Evolutionary conservation across 2,329 filamentous ascomycete genomes (phyloP).

Genomic region (Colletotrichum melonis): DNA sequence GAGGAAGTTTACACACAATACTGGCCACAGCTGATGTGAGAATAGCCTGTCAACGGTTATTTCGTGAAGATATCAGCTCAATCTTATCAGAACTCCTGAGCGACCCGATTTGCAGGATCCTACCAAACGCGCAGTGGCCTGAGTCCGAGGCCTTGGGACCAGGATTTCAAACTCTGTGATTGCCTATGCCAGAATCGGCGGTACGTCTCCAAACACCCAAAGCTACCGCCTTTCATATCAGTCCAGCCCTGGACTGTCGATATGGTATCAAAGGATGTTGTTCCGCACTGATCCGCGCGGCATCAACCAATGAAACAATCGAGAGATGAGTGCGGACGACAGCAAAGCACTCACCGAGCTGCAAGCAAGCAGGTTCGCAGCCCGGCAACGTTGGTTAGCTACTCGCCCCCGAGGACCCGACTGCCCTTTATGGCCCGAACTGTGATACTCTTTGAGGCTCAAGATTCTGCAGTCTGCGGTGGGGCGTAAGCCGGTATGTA

Average conservation of each 20-base stretch:
- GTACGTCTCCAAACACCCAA: background rate
- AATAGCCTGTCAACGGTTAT: background rate
- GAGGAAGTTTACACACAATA: background rate
- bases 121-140: background rate
- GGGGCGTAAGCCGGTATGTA: constrained; percentile 25
- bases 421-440: constrained; percentile 7
- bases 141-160: constrained; percentile 10
- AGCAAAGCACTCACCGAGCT: constrained; percentile 16
- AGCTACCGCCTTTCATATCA: background rate
- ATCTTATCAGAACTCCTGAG: background rate
- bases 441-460: constrained; percentile 23
- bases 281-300: constrained; percentile 19
- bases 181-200: background rate
- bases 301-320: constrained; percentile 26
- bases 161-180: background rate
- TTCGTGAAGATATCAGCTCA: background rate
- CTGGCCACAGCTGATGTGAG: background rate
- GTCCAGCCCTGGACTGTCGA: constrained; percentile 8
- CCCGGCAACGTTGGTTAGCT: background rate
- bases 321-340: constrained; percentile 12
- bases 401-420: background rate
- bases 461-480: constrained; percentile 14
- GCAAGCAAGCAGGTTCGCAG: constrained; percentile 7
- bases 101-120: background rate
- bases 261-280: constrained; percentile 8